phyloP scores from a whole-genome alignment of 148 eudicot species.

The Amaranthus cruentus region DNA sequence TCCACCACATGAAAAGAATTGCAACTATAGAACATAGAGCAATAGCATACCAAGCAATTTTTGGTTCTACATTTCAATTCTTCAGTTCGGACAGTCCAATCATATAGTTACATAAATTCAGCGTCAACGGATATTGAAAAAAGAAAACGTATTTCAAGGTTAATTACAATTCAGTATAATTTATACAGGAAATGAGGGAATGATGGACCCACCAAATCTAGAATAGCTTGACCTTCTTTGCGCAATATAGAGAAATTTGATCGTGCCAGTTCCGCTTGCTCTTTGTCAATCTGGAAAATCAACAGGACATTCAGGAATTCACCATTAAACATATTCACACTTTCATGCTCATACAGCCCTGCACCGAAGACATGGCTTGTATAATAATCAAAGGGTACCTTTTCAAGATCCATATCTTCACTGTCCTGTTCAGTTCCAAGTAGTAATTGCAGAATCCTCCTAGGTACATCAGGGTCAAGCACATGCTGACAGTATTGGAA shows the following conservation, averaged over 20 bases:
- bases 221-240: constrained; percentile 79
- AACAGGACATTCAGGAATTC: constrained; percentile 2
- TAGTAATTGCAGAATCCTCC: constrained; percentile 66
- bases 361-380: background rate
- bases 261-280: constrained; percentile 78
- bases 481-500: constrained; percentile 94
- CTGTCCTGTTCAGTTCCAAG: constrained; percentile 61
- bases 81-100: background rate
- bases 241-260: constrained; percentile 70
- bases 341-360: background rate
- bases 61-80: background rate
- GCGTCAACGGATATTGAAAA: background rate
- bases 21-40: background rate
- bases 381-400: constrained; percentile 37
- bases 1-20: background rate
- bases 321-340: background rate
- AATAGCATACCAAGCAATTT: background rate
- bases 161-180: background rate
- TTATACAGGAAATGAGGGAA: background rate
- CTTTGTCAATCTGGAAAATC: constrained; percentile 68
- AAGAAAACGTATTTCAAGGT: background rate
- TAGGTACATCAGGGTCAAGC: constrained; percentile 91
- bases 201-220: constrained; percentile 64
- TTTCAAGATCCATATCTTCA: constrained; percentile 76
- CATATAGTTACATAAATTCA: background rate